Evolutionary conservation across 1,284 basidiomycete species (phyloP), one percentile per base, ranked within the genome.

Genomic region (Papiliotrema laurentii): DNA sequence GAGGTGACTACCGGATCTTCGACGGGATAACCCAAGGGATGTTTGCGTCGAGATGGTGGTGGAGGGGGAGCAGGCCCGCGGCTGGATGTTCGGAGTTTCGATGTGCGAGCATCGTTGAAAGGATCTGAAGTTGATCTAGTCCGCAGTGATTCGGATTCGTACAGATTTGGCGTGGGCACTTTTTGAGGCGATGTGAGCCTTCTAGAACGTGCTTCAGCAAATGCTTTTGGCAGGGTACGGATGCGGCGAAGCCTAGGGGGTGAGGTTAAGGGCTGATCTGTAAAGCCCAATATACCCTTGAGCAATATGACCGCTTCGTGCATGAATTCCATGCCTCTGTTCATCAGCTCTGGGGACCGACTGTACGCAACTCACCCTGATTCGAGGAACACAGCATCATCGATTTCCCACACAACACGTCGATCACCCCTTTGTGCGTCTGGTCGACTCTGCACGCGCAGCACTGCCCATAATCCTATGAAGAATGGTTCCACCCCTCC

Each of bases 301-400:
- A 73, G 49, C 14, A 68, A 50, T 3, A 58, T 56, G 7, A 73
- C 53, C 5, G 65, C 65, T 49, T 71, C 66, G 44, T 66, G 63
- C 69, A 73, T 71, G 51, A 73, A 73, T 28, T 68, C 71, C 4
- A 56, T 53, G 2, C 69, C 71, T 10, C 69, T 68, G 30, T 18
- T 5, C 14, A n/a, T 40, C n/a, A 48, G 31, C n/a, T 35, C 26
- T 5, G n/a, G n/a, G n/a, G 27, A 18, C 13, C 2, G 25, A 6
- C 41, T 42, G 19, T 30, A 21, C 28, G 14, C 6, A 18, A 61
- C 67, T 57, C 49, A 69, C 67, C 67, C 71, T 22, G 68, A 66
- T 47, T 73, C 68, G 43, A 70, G 53, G 47, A 71, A 70, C 3
- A 73, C 66, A 4, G 71, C 71, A 60, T 73, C 71, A 54, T 73